Evolutionary conservation across 192 early-diverging fungal species (phyloP).

Genomic region (Neocallimastix lanati): DNA sequence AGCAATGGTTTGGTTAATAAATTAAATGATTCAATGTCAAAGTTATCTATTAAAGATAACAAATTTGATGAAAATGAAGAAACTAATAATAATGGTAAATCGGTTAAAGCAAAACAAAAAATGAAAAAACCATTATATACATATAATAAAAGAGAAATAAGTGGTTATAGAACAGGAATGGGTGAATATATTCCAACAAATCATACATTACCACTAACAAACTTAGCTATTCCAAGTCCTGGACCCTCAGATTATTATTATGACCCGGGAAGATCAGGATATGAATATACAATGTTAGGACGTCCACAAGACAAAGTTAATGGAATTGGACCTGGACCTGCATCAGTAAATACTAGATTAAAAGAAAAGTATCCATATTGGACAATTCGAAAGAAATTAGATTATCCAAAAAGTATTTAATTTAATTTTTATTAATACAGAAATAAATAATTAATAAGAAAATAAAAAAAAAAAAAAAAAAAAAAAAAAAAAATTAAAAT

Average conservation of each 20-base stretch:
- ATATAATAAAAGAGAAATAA: neutral
- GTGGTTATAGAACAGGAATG: neutral
- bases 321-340: neutral
- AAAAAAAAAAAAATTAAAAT: too few species aligned
- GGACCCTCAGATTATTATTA: neutral
- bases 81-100: neutral
- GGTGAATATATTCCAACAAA: neutral
- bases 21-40: neutral
- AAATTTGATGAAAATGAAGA: neutral
- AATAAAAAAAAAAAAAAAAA: too few species aligned
- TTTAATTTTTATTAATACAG: neutral
- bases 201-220: neutral
- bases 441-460: neutral
- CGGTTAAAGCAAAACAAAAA: neutral
- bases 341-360: neutral
- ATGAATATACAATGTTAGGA: neutral
- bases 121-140: neutral
- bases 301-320: neutral
- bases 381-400: neutral
- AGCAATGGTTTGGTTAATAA: neutral
- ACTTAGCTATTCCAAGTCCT: neutral
- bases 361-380: neutral
- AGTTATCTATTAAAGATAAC: neutral
- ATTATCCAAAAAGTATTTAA: neutral
- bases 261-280: neutral